Evolutionary conservation across 306 rosid genomes (phyloP).

Genomic region (Rosa persica): DNA sequence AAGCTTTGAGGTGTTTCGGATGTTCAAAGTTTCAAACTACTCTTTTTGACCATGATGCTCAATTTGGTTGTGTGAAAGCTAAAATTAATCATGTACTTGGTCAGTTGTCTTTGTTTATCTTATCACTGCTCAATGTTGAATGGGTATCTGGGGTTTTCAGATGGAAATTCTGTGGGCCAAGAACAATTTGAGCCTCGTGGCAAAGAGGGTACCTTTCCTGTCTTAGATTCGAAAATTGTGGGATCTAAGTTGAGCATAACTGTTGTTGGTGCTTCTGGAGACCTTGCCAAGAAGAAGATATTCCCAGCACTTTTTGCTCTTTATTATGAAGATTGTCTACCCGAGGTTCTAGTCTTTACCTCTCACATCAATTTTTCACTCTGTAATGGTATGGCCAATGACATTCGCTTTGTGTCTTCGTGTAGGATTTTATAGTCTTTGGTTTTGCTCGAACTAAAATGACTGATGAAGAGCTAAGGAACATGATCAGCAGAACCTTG

Average conservation of each 20-base stretch:
- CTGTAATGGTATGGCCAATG: constrained; percentile 2
- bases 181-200: constrained; percentile 39
- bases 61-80: constrained; percentile 16
- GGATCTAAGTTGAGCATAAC: constrained; percentile 75
- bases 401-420: constrained; percentile 17
- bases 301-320: constrained; percentile 98
- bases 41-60: constrained; percentile 9
- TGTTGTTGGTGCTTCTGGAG: constrained; percentile 98
- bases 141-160: constrained; percentile 39
- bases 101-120: constrained; percentile 12
- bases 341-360: constrained; percentile 51
- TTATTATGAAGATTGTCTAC: constrained; percentile 83
- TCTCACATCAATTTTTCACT: constrained; percentile 9
- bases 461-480: constrained; percentile 78
- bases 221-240: constrained; percentile 35
- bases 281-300: constrained; percentile 95
- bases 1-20: constrained; percentile 4
- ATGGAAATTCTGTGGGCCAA: constrained; percentile 52
- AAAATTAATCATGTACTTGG: constrained; percentile 1
- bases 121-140: constrained; percentile 24
- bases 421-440: constrained; percentile 74
- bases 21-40: constrained; percentile 12
- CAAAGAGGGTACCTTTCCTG: constrained; percentile 40
- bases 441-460: constrained; percentile 86
- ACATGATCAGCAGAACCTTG: constrained; percentile 74